Base-by-base conservation (phyloP, 169 alveolate species). In the Plasmodium malariae region DNA sequence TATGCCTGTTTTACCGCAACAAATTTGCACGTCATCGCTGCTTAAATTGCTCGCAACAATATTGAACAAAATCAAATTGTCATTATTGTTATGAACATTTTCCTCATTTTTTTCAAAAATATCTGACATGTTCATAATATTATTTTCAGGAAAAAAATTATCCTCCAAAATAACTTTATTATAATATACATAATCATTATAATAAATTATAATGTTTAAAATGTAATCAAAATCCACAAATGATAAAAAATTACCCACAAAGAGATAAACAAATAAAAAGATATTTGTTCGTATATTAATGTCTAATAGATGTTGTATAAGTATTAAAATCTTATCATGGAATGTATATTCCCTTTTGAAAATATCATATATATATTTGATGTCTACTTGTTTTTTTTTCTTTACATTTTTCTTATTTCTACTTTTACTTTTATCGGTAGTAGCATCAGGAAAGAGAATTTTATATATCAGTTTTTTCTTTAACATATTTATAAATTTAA, bases 381-480 rank as follows among this genome's bases (percentile, higher is more conserved):
- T 54, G 30, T 80, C 90, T 4, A 80, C 90, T 67, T 80, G 90
- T 28, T 80, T 80, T 34, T 80, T 80, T 68, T 80, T 80, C 36
- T 80, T 80, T 19, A 67, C 26, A 54, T 34, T 37, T 68, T 80
- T 80, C 67, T 80, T 80, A 80, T 80, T 80, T 80, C 72, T 80
- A 28, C 48, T 62, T 80, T 80, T 80, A 43, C 34, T 67, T 54
- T 80, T 80, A 30, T 80, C 90, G 51, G 26, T 67, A 34, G 24
- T 48, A 3, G 30, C 32, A 80, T 80, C 90, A 49, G 90, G 87
- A n/a, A 87, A 55, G 12, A 87, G 40, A 19, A 74, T 73, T 34
- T 74, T 87, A 2, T 28, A 51, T 24, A 73, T 48, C 3, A 74
- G n/a, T 55, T 74, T 74, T 34, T 63, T 87, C 36, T 87, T 73